phyloP scores from a whole-genome alignment of 2,329 filamentous ascomycete species.

The Trichoderma polysporum region DNA sequence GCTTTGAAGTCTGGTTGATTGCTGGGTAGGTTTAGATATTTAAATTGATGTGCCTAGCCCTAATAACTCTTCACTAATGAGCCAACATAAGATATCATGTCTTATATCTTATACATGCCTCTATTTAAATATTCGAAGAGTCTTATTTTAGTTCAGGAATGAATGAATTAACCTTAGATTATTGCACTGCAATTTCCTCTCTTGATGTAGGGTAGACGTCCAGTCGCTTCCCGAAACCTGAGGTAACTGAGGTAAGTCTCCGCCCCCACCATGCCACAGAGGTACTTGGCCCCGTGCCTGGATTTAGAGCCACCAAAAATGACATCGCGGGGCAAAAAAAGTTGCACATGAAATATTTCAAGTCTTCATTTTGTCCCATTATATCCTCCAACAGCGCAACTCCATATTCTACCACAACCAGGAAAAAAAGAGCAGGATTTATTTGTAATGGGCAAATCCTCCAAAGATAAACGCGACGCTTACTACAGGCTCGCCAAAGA shows the following conservation, averaged over 20 bases:
- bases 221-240: background rate
- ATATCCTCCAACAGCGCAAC: background rate
- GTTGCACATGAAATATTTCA: background rate
- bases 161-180: background rate
- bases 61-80: background rate
- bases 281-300: background rate
- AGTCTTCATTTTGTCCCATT: background rate
- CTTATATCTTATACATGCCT: no score
- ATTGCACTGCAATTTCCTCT: background rate
- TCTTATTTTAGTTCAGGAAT: background rate
- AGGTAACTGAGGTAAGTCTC: background rate
- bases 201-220: background rate
- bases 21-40: background rate
- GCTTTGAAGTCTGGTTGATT: background rate
- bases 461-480: constrained; percentile 96
- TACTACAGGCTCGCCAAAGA: constrained; percentile 98
- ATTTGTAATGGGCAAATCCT: constrained; percentile 82
- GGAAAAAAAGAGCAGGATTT: background rate
- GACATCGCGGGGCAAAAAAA: constrained; percentile 20
- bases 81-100: no score
- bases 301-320: constrained; percentile 9
- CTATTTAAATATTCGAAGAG: background rate
- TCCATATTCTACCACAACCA: background rate
- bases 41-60: background rate
- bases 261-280: constrained; percentile 4